Evolutionary conservation across 176 grass and related monocot genomes (phyloP).

Genomic region (Triticum turgidum): DNA sequence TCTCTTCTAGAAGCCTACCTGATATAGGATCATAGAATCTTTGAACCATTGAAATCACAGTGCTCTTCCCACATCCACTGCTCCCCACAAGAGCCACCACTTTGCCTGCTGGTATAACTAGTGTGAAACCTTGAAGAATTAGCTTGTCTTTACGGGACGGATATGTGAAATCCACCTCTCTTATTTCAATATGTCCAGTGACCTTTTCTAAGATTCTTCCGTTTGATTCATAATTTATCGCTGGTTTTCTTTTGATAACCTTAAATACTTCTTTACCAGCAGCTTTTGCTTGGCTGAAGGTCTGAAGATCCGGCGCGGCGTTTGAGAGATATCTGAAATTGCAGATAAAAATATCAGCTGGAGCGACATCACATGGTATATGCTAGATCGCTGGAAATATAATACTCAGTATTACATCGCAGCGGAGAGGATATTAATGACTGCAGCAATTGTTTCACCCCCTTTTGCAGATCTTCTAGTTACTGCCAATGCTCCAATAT

Average conservation of each 20-base stretch:
- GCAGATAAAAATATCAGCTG: neutral
- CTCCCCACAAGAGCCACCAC: conserved; percentile 47
- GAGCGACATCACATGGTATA: neutral
- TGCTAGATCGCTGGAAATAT: conserved; percentile 14
- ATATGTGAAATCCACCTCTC: conserved; percentile 44
- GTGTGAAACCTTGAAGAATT: conserved; percentile 42
- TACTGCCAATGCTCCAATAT: conserved; percentile 51
- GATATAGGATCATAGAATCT: conserved; percentile 49
- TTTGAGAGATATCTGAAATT: conserved; percentile 57
- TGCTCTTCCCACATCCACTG: conserved; percentile 58
- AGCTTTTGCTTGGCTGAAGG: conserved; percentile 52
- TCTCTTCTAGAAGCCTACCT: conserved; percentile 24
- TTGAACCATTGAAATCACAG: conserved; percentile 47
- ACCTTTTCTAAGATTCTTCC: conserved; percentile 39
- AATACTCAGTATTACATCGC: conserved; percentile 51
- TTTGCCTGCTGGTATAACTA: conserved; percentile 26
- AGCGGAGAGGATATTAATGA: conserved; percentile 59
- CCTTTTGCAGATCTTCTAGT: conserved; percentile 27
- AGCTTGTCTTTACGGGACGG: conserved; percentile 39
- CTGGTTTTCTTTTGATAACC: conserved; percentile 39
- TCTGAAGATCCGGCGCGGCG: conserved; percentile 63
- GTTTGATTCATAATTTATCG: conserved; percentile 30
- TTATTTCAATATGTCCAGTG: conserved; percentile 39
- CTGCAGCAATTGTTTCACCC: conserved; percentile 50
- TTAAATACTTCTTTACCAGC: conserved; percentile 38